phyloP scores from a whole-genome alignment of 108 stramenopile species.

The Chaetoceros tenuissimus region DNA sequence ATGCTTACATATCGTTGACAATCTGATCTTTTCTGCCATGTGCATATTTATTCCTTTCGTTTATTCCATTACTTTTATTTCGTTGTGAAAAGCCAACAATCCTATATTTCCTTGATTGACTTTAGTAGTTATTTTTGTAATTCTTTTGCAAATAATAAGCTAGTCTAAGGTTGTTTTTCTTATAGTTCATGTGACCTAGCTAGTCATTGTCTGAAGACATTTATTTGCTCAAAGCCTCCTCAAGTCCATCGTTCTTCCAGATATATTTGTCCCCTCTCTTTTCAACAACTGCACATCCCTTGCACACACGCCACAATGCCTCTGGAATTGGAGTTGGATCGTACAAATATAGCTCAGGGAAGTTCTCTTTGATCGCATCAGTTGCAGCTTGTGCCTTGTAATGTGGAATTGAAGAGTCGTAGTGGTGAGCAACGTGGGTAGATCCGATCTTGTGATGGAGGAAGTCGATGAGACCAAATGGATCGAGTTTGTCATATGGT shows the following conservation, averaged over 20 bases:
- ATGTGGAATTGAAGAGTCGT: slow-evolving; percentile 85
- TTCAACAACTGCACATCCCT: slow-evolving; percentile 70
- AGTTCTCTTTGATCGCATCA: slow-evolving; percentile 81
- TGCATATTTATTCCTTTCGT: too few species aligned
- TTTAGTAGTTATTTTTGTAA: too few species aligned
- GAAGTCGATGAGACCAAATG: slow-evolving; percentile 83
- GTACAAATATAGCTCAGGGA: slow-evolving; percentile 74
- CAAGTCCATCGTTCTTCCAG: slow-evolving; percentile 68
- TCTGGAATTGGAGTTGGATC: slow-evolving; percentile 82
- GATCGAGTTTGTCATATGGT: slow-evolving; percentile 86
- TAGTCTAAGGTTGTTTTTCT: too few species aligned
- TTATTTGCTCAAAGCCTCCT: slow-evolving; percentile 26
- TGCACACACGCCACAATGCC: slow-evolving; percentile 78
- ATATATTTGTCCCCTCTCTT: slow-evolving; percentile 67
- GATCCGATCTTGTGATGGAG: slow-evolving; percentile 94
- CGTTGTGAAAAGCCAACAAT: too few species aligned
- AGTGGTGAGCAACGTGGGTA: slow-evolving; percentile 96
- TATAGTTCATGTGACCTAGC: too few species aligned
- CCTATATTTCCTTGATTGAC: too few species aligned
- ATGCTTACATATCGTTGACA: too few species aligned
- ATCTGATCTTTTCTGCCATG: too few species aligned
- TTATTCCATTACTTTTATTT: too few species aligned
- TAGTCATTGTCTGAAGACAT: background rate
- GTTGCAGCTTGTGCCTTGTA: slow-evolving; percentile 82
- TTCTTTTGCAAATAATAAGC: too few species aligned